A percentile compares a stretch with the other conserved stretches of the same genome.
Conservation (phyloP, 1,284 basidiomycete genomes). For the Leccinum subrobustum region DNA sequence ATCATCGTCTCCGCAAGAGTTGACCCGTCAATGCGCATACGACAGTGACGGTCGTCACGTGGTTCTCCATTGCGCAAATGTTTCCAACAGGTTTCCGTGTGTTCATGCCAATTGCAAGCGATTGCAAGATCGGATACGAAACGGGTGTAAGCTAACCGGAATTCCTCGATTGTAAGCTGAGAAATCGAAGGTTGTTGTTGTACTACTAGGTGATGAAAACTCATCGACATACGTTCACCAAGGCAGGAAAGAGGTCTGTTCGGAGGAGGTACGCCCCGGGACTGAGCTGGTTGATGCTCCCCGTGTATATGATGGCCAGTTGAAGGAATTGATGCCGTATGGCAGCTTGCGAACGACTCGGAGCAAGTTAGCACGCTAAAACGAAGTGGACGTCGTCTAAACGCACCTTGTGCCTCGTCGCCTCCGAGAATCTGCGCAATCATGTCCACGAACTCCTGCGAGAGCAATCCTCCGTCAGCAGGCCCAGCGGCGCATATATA, state of each 20-base stretch:
- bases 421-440: constrained; percentile 47
- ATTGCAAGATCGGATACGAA: no score
- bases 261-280: constrained; percentile 68
- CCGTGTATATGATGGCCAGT: constrained; percentile 54
- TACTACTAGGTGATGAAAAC: background rate
- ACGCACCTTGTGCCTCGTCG: constrained; percentile 43
- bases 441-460: constrained; percentile 47
- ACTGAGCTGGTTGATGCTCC: constrained; percentile 58
- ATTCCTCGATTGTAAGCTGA: no score
- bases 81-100: no score
- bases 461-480: background rate
- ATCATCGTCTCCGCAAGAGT: no score
- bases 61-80: no score
- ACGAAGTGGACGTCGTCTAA: background rate
- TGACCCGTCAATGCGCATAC: no score
- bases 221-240: constrained; percentile 42
- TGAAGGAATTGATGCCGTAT: constrained; percentile 56
- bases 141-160: no score
- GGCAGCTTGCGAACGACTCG: constrained; percentile 33
- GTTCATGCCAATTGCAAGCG: no score
- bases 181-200: no score
- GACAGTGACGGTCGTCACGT: no score
- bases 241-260: constrained; percentile 54
- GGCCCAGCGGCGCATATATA: background rate
- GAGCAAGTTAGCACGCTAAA: constrained; percentile 1